These are phyloP conservation scores for Pyrenochaeta sp. DNA, from an alignment of 2,329 filamentous ascomycete genomes.

Conservation along the genomic window DNA sequence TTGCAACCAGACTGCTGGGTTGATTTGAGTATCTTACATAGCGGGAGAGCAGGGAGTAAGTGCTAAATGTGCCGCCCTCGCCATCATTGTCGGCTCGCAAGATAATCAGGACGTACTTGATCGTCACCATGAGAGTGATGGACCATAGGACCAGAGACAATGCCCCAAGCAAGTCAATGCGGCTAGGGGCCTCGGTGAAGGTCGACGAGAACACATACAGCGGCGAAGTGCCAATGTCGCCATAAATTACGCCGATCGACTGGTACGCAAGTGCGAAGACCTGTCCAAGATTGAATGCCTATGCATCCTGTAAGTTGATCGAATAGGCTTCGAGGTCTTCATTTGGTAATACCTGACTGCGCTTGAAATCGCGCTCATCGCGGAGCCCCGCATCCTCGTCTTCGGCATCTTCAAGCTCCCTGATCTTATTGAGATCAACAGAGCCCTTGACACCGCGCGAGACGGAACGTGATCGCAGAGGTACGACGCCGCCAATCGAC, in stretches of 20 bases:
- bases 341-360: slow-evolving; percentile 42
- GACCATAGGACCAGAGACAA: slow-evolving; percentile 75
- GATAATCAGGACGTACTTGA: slow-evolving; percentile 74
- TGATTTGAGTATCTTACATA: slow-evolving; percentile 50
- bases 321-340: no score
- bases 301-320: slow-evolving; percentile 17
- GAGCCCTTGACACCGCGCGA: slow-evolving; percentile 43
- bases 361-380: slow-evolving; percentile 40
- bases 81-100: slow-evolving; percentile 73
- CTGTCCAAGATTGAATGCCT: slow-evolving; percentile 38
- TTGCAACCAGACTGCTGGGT: not conserved
- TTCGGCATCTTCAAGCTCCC: slow-evolving; percentile 33
- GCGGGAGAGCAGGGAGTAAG: slow-evolving; percentile 68
- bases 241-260: slow-evolving; percentile 72
- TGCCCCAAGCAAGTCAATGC: slow-evolving; percentile 68
- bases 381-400: slow-evolving; percentile 44
- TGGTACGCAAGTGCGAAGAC: slow-evolving; percentile 61
- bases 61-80: slow-evolving; percentile 73
- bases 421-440: slow-evolving; percentile 72
- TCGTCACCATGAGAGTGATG: slow-evolving; percentile 71
- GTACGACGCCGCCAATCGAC: slow-evolving; percentile 33
- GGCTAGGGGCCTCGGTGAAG: slow-evolving; percentile 60
- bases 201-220: slow-evolving; percentile 76
- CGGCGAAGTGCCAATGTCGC: slow-evolving; percentile 72
- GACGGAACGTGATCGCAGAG: slow-evolving; percentile 26